Evolutionary conservation across 2,329 filamentous ascomycete species (phyloP), one percentile per base, ranked within the genome.

Genomic region (Diaporthe vaccinii): DNA sequence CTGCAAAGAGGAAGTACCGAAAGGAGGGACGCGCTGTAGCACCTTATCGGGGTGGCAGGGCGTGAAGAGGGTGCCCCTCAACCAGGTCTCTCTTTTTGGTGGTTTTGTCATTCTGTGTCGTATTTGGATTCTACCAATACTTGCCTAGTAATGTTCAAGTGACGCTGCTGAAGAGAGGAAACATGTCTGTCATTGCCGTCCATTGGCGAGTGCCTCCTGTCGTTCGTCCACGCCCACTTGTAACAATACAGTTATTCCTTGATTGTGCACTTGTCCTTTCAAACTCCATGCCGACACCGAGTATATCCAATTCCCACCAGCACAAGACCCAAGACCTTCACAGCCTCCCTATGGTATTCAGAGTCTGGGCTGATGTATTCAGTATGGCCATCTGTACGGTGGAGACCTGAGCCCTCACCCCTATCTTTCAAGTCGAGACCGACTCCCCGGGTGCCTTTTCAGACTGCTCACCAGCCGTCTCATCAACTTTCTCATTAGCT

Each of bases 31-130:
- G 36, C 22, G 58, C 58, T 61, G 58, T 44, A 41, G 58, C 36
- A 41, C 36, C n/a, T 61, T 61, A 8, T 25, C 7, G 57, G 34
- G 34, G 57, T 61, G 34, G 57, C 34, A 61, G 57, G 57, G 57
- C 57, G 55, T 61, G 34, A 39, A 41, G 57, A 61, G 20, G 57
- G 57, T 61, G 57, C 34, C 41, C 15, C 34, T 61, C 57, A 61
- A 61, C 34, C 57, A 25, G 57, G 22, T 25, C 34, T 41, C 22
- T 41, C 12, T 61, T 61, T 39, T 61, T 61, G 34, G 12, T 61
- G 34, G 20, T 41, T 39, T 25, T 41, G 9, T n/a, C 31, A 34
- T 4, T 36, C 12, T 59, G 34, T 7, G 25, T 36, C 20, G 31
- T 36, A 10, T n/a, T 20, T 39, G 15, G 22, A 7, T n/a, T 22